Conservation (phyloP, 257 asterid species). For the Ocimum tenuiflorum region DNA sequence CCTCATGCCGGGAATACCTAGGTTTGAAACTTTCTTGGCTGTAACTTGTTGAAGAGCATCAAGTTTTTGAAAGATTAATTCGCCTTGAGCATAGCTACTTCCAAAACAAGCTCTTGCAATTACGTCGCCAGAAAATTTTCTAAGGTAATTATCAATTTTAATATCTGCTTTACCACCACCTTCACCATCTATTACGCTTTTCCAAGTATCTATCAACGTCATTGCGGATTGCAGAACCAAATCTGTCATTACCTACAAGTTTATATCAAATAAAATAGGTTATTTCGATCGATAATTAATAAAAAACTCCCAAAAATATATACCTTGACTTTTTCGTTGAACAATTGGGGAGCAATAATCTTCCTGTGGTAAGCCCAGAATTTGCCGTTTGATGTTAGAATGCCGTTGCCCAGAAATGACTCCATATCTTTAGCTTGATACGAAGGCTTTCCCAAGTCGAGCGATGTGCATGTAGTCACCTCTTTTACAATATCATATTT, state of each 20-base stretch:
- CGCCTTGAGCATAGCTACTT: not conserved
- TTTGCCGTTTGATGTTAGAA: not conserved
- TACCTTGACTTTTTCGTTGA: not conserved
- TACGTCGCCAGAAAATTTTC: not conserved
- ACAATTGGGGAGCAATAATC: not conserved
- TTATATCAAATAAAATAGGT: no score
- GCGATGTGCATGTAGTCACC: not conserved
- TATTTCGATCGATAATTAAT: no score
- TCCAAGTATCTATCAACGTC: not conserved
- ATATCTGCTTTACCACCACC: not conserved
- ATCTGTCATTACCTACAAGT: not conserved
- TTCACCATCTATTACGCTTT: not conserved
- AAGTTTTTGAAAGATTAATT: not conserved
- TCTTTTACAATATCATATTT: not conserved
- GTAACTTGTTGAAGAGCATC: not conserved
- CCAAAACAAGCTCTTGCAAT: not conserved
- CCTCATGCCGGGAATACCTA: not conserved
- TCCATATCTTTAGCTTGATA: not conserved
- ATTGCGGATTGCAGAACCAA: not conserved
- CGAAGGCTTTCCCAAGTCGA: not conserved
- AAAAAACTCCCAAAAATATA: no score
- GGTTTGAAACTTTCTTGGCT: not conserved
- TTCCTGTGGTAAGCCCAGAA: not conserved
- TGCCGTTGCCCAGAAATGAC: not conserved
- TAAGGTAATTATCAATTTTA: not conserved